These are phyloP conservation scores for Mentha longifolia DNA, from an alignment of 257 asterid genomes.

Conservation along the genomic window DNA sequence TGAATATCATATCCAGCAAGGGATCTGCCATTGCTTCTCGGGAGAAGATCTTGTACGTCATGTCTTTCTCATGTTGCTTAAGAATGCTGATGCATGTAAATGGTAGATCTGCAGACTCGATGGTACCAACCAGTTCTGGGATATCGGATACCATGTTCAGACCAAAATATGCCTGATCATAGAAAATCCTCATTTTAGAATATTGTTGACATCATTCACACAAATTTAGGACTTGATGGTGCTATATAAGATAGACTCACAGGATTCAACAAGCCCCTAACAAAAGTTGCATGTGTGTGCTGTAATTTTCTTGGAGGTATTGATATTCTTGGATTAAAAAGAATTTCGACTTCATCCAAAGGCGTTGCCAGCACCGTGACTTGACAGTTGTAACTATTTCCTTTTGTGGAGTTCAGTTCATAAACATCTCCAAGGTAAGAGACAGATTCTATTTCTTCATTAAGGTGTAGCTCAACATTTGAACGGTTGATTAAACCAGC, in stretches of 20 bases:
- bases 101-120: constrained; percentile 69
- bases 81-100: constrained; percentile 85
- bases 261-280: constrained; percentile 86
- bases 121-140: constrained; percentile 90
- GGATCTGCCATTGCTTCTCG: constrained; percentile 70
- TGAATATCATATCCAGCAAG: constrained; percentile 71
- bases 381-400: constrained; percentile 71
- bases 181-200: constrained; percentile 30
- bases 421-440: constrained; percentile 62
- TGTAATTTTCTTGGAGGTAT: constrained; percentile 87
- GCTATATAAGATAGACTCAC: constrained; percentile 52
- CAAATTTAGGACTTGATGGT: background rate
- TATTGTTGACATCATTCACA: background rate
- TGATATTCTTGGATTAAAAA: constrained; percentile 67
- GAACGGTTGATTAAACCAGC: constrained; percentile 78
- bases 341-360: constrained; percentile 80
- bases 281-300: constrained; percentile 89
- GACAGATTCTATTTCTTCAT: constrained; percentile 81
- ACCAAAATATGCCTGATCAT: constrained; percentile 75
- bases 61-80: constrained; percentile 70
- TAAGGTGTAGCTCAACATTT: constrained; percentile 67
- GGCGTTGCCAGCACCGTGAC: constrained; percentile 92
- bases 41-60: constrained; percentile 87
- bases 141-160: constrained; percentile 61
- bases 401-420: constrained; percentile 79